These are phyloP conservation scores for Metarhizium robertsii DNA, from an alignment of 2,329 filamentous ascomycete genomes.

Conservation along the genomic window DNA sequence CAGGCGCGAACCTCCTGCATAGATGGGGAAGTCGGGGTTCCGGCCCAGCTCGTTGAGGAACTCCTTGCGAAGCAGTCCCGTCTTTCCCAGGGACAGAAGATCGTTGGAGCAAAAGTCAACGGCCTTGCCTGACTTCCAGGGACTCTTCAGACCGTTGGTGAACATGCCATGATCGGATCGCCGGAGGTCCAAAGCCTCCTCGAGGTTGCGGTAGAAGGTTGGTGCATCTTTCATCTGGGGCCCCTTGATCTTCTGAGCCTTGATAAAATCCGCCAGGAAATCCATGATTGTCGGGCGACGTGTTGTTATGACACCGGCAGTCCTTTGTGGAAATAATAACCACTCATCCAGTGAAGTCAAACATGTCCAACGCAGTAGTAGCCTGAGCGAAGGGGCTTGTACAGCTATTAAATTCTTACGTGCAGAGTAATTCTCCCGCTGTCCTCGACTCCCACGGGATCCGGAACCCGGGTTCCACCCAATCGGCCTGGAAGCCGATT, in stretches of 20 bases:
- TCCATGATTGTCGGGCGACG: no score
- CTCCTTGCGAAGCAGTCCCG: conserved; percentile 31
- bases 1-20: conserved; percentile 51
- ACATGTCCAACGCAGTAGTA: no score
- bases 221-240: not conserved
- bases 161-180: conserved; percentile 13
- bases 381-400: no score
- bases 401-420: no score
- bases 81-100: conserved; percentile 49
- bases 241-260: not conserved
- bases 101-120: conserved; percentile 58
- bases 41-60: conserved; percentile 35
- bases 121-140: not conserved
- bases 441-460: no score
- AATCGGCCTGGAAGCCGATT: no score
- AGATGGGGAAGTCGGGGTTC: conserved; percentile 20
- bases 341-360: no score
- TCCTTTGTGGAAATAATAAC: no score
- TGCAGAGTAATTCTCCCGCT: no score
- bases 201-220: conserved; percentile 16
- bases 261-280: no score
- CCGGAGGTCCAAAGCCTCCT: conserved; percentile 20
- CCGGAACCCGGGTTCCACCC: no score
- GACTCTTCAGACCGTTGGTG: conserved; percentile 14
- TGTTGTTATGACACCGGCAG: no score